A percentile compares a stretch with the other conserved stretches of the same genome.
Conservation (phyloP, 2,329 filamentous ascomycete species). For the Penicillium rolfsii region DNA sequence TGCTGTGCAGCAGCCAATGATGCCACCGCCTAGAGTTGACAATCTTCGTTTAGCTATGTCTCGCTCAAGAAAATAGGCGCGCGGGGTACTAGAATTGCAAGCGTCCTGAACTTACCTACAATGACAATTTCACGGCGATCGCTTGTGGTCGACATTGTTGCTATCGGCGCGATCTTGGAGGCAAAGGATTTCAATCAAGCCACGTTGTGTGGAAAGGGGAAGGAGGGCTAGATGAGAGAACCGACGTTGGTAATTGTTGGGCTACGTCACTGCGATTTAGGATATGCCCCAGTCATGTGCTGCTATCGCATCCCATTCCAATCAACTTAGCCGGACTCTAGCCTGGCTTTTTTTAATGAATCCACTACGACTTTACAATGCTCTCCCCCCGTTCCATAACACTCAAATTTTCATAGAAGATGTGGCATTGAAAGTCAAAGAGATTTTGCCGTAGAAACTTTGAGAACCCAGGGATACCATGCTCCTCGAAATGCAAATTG, state of each 20-base stretch:
- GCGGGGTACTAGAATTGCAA: constrained; percentile 29
- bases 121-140: constrained; percentile 47
- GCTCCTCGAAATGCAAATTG: constrained; percentile 38
- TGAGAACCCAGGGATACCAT: constrained; percentile 25
- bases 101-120: constrained; percentile 37
- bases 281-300: constrained; percentile 32
- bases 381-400: neutral
- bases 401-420: constrained; percentile 6
- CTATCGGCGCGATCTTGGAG: constrained; percentile 22
- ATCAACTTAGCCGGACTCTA: neutral
- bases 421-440: constrained; percentile 15
- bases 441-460: constrained; percentile 13
- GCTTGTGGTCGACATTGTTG: constrained; percentile 36
- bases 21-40: constrained; percentile 71
- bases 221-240: constrained; percentile 1
- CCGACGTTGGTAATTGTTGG: constrained; percentile 10
- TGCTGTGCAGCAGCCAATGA: constrained; percentile 88
- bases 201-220: constrained; percentile 25
- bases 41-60: constrained; percentile 19
- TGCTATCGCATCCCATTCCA: neutral
- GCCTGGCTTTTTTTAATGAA: too few relatives aligned
- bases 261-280: constrained; percentile 36
- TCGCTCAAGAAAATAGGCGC: constrained; percentile 17
- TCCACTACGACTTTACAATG: neutral
- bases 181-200: constrained; percentile 26